Base-by-base conservation (phyloP, 73 alveolate species). In the Paramecium bursaria region DNA sequence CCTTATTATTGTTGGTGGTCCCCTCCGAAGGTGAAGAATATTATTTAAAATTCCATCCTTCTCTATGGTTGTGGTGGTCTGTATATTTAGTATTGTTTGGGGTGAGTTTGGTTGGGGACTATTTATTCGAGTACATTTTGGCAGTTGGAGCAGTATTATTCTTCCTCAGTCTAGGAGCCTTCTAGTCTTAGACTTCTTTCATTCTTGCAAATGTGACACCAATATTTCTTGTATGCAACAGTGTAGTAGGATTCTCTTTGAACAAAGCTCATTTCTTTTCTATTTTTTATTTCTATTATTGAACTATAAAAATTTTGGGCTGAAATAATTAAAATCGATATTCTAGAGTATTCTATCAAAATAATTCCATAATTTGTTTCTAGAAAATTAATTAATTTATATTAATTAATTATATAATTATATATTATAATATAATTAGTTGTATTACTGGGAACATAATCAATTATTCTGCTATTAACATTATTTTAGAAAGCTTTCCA, bases 401-500 rank as follows among this genome's bases (percentile, higher is more conserved):
- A n/a, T n/a, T n/a, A n/a, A n/a, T n/a, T n/a, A n/a, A n/a, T n/a
- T n/a, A n/a, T n/a, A n/a, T n/a, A n/a, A n/a, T n/a, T n/a, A n/a
- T n/a, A n/a, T n/a, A n/a, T n/a, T n/a, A n/a, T n/a, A n/a, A n/a
- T n/a, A n/a, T n/a, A n/a, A n/a, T n/a, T n/a, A n/a, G n/a, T n/a
- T n/a, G n/a, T n/a, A n/a, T n/a, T n/a, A n/a, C n/a, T n/a, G n/a
- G n/a, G n/a, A n/a, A n/a, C n/a, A n/a, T n/a, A n/a, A n/a, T n/a
- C n/a, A n/a, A n/a, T n/a, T n/a, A n/a, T n/a, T n/a, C n/a, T n/a
- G n/a, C n/a, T 33, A 67, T 79, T 79, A 73, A 19, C 51, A 53
- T 25, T 79, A 74, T 53, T 89, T 89, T 25, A 89, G 50, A 75
- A 89, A 89, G 54, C 75, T 86, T 35, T 89, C 92, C 54, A 89